Evolutionary conservation across 768 basidiomycete genomes (phyloP).

Genomic region (Suillus bovinus): DNA sequence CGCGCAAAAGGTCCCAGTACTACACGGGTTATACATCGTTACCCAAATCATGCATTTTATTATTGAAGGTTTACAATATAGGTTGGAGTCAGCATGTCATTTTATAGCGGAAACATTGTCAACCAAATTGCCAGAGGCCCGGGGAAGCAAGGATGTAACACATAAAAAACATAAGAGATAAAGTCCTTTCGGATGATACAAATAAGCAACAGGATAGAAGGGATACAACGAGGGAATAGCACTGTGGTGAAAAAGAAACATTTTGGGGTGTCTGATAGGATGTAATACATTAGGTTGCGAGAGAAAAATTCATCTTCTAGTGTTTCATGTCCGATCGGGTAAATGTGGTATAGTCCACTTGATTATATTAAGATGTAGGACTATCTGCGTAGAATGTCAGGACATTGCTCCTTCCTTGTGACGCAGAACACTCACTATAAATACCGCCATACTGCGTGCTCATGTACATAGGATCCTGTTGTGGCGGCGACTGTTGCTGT

Average conservation of each 20-base stretch:
- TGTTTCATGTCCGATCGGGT: not conserved
- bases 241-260: not conserved
- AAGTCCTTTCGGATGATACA: not conserved
- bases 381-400: slow-evolving; percentile 3
- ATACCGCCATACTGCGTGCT: slow-evolving; percentile 24
- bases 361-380: slow-evolving; percentile 7
- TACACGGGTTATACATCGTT: not conserved
- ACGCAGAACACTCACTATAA: slow-evolving; percentile 27
- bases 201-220: not conserved
- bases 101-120: not conserved
- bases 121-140: not conserved
- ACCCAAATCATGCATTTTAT: not conserved
- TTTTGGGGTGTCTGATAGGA: not conserved
- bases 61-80: not conserved
- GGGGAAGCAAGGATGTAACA: not conserved
- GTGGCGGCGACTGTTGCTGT: slow-evolving; percentile 14
- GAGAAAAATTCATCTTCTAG: not conserved
- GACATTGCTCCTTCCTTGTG: not conserved
- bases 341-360: not conserved
- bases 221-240: not conserved
- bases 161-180: slow-evolving; percentile 2
- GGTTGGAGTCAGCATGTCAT: not conserved
- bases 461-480: slow-evolving; percentile 25
- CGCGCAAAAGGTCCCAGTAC: not conserved
- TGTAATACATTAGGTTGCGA: not conserved